Conservation (phyloP, 176 grass and related monocot genomes). For the Carex littledalei region DNA sequence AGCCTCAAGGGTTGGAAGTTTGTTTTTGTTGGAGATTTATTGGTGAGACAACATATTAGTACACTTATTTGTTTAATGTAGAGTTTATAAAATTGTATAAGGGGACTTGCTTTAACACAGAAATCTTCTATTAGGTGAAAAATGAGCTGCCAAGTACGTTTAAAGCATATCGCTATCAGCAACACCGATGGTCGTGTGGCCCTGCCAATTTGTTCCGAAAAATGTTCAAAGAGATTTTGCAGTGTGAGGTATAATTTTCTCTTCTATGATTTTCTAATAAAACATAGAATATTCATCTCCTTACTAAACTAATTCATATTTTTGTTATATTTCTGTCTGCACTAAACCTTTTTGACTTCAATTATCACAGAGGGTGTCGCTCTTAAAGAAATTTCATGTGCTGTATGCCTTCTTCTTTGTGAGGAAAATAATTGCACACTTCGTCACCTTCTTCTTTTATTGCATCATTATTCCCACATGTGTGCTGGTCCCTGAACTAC, state of each 20-base stretch:
- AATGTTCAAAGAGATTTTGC: constrained; percentile 56
- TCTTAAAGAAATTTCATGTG: constrained; percentile 81
- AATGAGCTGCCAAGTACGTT: constrained; percentile 81
- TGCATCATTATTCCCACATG: constrained; percentile 72
- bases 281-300: background rate
- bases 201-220: constrained; percentile 74
- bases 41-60: constrained; percentile 14
- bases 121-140: constrained; percentile 23
- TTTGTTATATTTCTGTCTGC: background rate
- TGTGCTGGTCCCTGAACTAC: constrained; percentile 55
- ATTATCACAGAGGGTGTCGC: constrained; percentile 41
- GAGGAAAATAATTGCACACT: constrained; percentile 76
- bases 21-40: constrained; percentile 47
- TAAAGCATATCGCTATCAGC: constrained; percentile 61
- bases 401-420: constrained; percentile 85
- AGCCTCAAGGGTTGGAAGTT: constrained; percentile 70
- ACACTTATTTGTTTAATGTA: background rate
- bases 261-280: background rate
- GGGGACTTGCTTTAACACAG: background rate
- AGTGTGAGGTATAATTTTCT: constrained; percentile 22
- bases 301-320: background rate
- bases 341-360: background rate
- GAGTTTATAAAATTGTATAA: background rate
- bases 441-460: constrained; percentile 83
- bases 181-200: constrained; percentile 77